Conservation (phyloP, 768 basidiomycete species). For the Sistotremastrum niveocremeum region DNA sequence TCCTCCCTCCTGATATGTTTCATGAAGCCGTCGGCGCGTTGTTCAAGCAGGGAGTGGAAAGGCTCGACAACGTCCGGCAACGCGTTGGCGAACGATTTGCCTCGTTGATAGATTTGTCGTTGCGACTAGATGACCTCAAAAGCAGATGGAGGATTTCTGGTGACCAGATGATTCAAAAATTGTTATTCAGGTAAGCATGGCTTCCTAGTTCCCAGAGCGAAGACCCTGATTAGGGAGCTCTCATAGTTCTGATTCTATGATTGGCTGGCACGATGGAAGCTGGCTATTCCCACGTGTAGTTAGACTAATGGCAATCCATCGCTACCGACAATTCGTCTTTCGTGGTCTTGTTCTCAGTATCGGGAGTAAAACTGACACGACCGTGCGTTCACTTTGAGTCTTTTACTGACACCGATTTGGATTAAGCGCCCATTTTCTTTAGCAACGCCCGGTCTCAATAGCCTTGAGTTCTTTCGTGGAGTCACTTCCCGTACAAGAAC, state of each 20-base stretch:
- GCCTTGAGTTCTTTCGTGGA: constrained; percentile 48
- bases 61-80: constrained; percentile 82
- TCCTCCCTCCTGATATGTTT: constrained; percentile 46
- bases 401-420: constrained; percentile 8
- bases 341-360: constrained; percentile 66
- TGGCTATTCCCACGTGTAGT: constrained; percentile 70
- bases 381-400: constrained; percentile 36
- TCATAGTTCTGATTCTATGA: not conserved
- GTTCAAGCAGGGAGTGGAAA: constrained; percentile 81
- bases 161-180: constrained; percentile 29
- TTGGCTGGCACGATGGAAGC: constrained; percentile 55
- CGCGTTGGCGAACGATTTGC: constrained; percentile 55
- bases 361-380: constrained; percentile 74
- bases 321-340: constrained; percentile 51
- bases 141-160: constrained; percentile 43
- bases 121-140: constrained; percentile 25
- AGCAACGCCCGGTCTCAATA: constrained; percentile 58
- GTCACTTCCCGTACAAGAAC: constrained; percentile 30
- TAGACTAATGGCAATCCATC: constrained; percentile 43
- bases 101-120: constrained; percentile 32
- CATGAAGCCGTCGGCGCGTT: constrained; percentile 48
- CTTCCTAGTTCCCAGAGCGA: not conserved
- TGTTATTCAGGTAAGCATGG: constrained; percentile 37
- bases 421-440: constrained; percentile 6
- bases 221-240: too few relatives aligned